Evolutionary conservation across 805 yeast genomes (phyloP), one percentile per base, ranked within the genome.

Genomic region (Yamadazyma takamatsuzukensis): DNA sequence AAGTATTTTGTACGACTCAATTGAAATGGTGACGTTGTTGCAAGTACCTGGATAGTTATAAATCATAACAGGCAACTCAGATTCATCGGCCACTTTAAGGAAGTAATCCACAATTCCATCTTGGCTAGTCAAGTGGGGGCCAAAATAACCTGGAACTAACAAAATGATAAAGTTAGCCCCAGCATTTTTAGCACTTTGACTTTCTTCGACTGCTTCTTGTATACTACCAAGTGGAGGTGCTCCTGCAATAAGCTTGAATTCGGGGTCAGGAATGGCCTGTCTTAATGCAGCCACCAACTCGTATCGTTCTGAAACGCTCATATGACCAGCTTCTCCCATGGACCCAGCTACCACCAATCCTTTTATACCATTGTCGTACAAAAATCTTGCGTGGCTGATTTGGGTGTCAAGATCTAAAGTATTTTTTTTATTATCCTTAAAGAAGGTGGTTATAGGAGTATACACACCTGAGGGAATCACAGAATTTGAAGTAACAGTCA

Each of bases 261-360:
- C 47, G n/a, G 36, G 41, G 17, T 53, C 59, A 6, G 64, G 66
- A 29, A 59, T 42, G 1, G 59, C 66, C 9, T 34, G 22, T 25
- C 62, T 47, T 12, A 61, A 43, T 2, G 49, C 39, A n/a, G 40
- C 34, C 13, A 61, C 49, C n/a, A 61, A 29, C 8, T 38, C 33
- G n/a, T 42, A 36, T 30, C 68, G 45, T 37, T 64, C 70, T 11
- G 47, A 41, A 17, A 48, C 34, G 4, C 57, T 53, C 32, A 62
- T 42, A 36, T 61, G 64, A 11, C 51, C 43, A 13, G 63, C 54
- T 40, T 64, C 70, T 8, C 70, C 70, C 55, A 62, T 61, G 4
- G 68, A 61, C 1, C 70, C 70, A 7, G 64, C 45, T 8, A 60
- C 51, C 10, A 62, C 64, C 16, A 61, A 40, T 15, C 66, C 64